Percentiles rank a stretch among this genome's conserved stretches.
Conservation (phyloP, 306 rosid species). For the Cucurbita moschata region DNA sequence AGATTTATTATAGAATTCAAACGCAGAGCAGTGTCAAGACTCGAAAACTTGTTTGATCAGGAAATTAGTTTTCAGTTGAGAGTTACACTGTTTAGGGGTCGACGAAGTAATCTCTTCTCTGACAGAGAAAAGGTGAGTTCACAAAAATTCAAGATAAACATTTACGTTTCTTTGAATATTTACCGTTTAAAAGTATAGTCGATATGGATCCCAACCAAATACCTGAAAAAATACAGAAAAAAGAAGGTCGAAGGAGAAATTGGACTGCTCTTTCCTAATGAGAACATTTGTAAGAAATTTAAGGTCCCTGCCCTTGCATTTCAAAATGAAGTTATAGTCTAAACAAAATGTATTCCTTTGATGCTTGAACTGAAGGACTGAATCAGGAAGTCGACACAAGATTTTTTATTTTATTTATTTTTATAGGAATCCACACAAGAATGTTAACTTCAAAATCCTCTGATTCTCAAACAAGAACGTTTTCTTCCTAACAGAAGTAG, state of each 20-base stretch:
- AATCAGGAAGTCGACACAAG: neutral
- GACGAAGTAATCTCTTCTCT: neutral
- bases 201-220: neutral
- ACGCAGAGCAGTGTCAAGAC: neutral
- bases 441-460: neutral
- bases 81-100: neutral
- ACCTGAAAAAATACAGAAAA: neutral
- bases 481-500: neutral
- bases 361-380: neutral
- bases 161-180: neutral
- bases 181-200: neutral
- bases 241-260: neutral
- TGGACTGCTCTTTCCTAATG: neutral
- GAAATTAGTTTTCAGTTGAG: neutral
- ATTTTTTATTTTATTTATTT: neutral
- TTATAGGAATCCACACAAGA: neutral
- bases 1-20: neutral
- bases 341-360: neutral
- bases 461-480: neutral
- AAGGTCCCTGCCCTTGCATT: neutral
- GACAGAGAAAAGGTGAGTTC: neutral
- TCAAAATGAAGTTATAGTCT: neutral
- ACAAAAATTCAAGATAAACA: neutral
- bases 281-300: neutral
- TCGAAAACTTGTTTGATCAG: neutral